Conservation (phyloP, 2,329 filamentous ascomycete genomes). For the Pseudocercospora eumusae region DNA sequence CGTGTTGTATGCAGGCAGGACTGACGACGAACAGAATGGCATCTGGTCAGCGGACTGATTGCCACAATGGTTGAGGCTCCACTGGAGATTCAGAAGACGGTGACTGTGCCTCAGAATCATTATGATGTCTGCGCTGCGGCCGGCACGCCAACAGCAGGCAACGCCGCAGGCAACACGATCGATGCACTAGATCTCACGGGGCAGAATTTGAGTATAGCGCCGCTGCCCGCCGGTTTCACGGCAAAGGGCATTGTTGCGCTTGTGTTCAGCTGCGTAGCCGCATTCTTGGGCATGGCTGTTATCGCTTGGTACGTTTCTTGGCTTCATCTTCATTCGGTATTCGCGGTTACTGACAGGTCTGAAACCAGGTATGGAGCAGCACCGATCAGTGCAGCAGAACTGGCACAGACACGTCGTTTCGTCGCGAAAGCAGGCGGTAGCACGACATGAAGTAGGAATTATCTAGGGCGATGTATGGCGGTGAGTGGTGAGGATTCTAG, state of each 20-base stretch:
- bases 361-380: conserved; percentile 40
- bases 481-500: conserved; percentile 8
- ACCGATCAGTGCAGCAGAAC: conserved; percentile 33
- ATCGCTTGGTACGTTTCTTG: conserved; percentile 64
- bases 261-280: conserved; percentile 69
- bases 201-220: conserved; percentile 57
- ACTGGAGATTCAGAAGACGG: conserved; percentile 59
- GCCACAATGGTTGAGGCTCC: conserved; percentile 56
- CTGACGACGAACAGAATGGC: conserved; percentile 46
- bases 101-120: conserved; percentile 65
- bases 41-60: conserved; percentile 54
- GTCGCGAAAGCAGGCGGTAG: conserved; percentile 28
- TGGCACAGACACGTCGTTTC: conserved; percentile 32
- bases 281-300: conserved; percentile 66
- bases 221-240: conserved; percentile 70
- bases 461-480: conserved; percentile 8
- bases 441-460: conserved; percentile 14
- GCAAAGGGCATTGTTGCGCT: conserved; percentile 71
- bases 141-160: conserved; percentile 60
- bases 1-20: not conserved
- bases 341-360: conserved; percentile 22
- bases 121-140: conserved; percentile 59
- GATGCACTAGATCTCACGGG: conserved; percentile 65
- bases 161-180: conserved; percentile 71
- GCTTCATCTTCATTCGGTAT: conserved; percentile 5